A percentile compares a stretch with the other conserved stretches of the same genome.
Evolutionary conservation across 805 yeast genomes (phyloP).

Genomic region (Metschnikowia proteae): DNA sequence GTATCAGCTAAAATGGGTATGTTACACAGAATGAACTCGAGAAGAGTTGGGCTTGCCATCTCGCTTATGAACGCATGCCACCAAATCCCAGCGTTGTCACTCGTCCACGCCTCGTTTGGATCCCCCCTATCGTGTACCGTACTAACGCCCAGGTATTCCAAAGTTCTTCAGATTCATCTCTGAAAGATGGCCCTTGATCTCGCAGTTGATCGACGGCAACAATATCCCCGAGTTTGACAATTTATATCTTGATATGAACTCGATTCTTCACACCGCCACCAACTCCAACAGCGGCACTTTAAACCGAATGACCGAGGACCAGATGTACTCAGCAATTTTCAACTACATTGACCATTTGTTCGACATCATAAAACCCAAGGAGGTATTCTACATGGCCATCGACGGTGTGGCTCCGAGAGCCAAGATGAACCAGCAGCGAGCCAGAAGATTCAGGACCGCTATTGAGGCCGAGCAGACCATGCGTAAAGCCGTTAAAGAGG

Average conservation of each 20-base stretch:
- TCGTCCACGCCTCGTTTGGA: background rate
- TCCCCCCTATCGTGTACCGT: background rate
- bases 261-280: conserved; percentile 90
- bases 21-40: background rate
- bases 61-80: too few relatives aligned
- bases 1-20: conserved; percentile 9
- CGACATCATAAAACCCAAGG: conserved; percentile 78
- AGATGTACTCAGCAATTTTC: conserved; percentile 88
- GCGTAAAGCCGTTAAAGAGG: conserved; percentile 67
- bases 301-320: conserved; percentile 74
- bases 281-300: conserved; percentile 68
- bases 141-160: conserved; percentile 67
- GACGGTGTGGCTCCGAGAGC: conserved; percentile 99
- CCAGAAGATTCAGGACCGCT: conserved; percentile 93
- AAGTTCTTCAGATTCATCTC: conserved; percentile 95
- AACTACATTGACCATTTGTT: conserved; percentile 92
- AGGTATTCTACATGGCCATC: conserved; percentile 90
- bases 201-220: conserved; percentile 75
- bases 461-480: conserved; percentile 82
- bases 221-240: conserved; percentile 94
- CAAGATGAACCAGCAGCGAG: conserved; percentile 96
- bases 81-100: background rate
- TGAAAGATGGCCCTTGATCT: conserved; percentile 97
- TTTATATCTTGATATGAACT: conserved; percentile 94
- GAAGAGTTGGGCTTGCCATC: background rate